phyloP scores from a whole-genome alignment of 2,329 filamentous ascomycete species.

The Pyrenochaeta sp. region DNA sequence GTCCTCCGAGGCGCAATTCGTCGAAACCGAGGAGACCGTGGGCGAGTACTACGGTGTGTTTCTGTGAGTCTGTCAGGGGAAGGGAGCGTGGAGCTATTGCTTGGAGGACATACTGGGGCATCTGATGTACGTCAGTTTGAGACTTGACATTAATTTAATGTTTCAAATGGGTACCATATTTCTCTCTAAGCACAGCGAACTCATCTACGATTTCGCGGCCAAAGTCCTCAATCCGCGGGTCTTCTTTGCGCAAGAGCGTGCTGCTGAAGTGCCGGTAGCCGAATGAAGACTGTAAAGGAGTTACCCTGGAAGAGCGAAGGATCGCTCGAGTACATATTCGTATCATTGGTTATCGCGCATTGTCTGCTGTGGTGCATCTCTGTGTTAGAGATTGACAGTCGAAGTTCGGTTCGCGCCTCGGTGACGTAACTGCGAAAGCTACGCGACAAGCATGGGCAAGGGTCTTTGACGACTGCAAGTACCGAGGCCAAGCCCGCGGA shows the following conservation, averaged over 20 bases:
- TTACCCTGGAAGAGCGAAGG: conserved; percentile 27
- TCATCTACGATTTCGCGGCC: conserved; percentile 67
- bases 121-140: conserved; percentile 33
- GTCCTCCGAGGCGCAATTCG: conserved; percentile 65
- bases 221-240: conserved; percentile 61
- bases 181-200: conserved; percentile 65
- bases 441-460: conserved; percentile 8
- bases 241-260: conserved; percentile 41
- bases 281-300: conserved; percentile 1
- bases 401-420: conserved; percentile 20
- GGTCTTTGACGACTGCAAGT: conserved; percentile 7
- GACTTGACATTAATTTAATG: not conserved
- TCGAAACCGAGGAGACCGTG: conserved; percentile 74
- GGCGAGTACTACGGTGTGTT: conserved; percentile 68
- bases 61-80: conserved; percentile 35
- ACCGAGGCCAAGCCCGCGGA: not conserved
- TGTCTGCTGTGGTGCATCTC: conserved; percentile 5
- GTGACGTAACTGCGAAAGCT: conserved; percentile 33
- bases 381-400: conserved; percentile 12
- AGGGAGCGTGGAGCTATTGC: conserved; percentile 37
- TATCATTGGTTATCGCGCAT: conserved; percentile 43
- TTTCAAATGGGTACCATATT: conserved; percentile 62
- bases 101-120: conserved; percentile 36
- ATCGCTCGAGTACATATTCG: conserved; percentile 35
- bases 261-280: conserved; percentile 31